A percentile compares a stretch with the other conserved stretches of the same genome.
Evolutionary conservation across 2,329 filamentous ascomycete genomes (phyloP).

Genomic region (Lanzia echinophila): DNA sequence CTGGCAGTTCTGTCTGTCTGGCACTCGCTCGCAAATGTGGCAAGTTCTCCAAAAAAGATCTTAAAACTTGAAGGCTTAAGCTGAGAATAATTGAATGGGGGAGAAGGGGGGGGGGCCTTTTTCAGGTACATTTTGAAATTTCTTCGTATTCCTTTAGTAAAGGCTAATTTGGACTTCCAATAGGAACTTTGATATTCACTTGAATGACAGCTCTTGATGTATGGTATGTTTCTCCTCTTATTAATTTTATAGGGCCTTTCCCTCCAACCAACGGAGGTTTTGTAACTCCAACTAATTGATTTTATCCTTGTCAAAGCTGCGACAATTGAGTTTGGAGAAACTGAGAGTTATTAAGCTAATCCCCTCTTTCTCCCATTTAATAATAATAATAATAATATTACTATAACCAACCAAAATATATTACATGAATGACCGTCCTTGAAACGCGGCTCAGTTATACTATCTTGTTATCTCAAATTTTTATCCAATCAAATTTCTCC

Average conservation of each 20-base stretch:
- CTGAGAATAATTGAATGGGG: too few relatives aligned
- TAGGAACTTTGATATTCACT: not conserved
- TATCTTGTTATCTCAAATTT: too few relatives aligned
- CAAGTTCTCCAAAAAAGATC: too few relatives aligned
- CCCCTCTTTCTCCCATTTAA: too few relatives aligned
- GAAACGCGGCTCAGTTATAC: constrained; percentile 16
- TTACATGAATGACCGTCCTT: constrained; percentile 10
- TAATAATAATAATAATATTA: not conserved
- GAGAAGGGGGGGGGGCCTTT: too few relatives aligned
- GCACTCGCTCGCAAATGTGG: too few relatives aligned
- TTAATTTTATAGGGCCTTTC: too few relatives aligned
- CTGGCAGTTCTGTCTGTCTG: too few relatives aligned
- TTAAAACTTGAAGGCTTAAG: too few relatives aligned
- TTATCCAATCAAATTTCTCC: constrained; percentile 17
- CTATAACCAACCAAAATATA: constrained; percentile 7
- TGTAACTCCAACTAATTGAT: constrained; percentile 6
- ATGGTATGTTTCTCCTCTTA: not conserved
- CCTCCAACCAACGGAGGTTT: not conserved
- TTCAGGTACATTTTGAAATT: too few relatives aligned
- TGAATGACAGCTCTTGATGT: not conserved
- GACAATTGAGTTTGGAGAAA: constrained; percentile 8
- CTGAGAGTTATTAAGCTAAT: too few relatives aligned
- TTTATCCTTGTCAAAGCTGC: constrained; percentile 5
- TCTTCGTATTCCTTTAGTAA: not conserved
- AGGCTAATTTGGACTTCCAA: not conserved